Percentiles rank a stretch among this genome's conserved stretches.
phyloP scores from a whole-genome alignment of 2,329 filamentous ascomycete genomes.

The Thyridium curvatum region DNA sequence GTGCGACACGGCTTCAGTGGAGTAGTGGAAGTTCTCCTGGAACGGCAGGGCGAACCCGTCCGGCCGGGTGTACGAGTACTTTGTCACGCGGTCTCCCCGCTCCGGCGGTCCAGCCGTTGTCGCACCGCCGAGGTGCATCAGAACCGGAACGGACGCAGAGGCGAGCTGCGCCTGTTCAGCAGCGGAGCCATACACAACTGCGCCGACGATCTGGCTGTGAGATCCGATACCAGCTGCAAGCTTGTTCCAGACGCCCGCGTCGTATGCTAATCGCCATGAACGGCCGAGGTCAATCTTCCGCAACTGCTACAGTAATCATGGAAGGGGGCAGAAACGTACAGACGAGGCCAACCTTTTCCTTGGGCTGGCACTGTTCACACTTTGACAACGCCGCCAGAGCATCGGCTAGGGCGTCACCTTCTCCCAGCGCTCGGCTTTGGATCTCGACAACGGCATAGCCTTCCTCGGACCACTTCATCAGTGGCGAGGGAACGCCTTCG shows the following conservation, averaged over 20 bases:
- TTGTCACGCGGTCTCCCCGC: not conserved
- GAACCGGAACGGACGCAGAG: not conserved
- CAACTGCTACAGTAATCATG: slow-evolving; percentile 3
- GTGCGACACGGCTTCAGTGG: slow-evolving; percentile 52
- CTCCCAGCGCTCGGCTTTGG: slow-evolving; percentile 14
- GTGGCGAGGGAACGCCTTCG: slow-evolving; percentile 41
- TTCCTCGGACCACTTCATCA: slow-evolving; percentile 67
- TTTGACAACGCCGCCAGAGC: slow-evolving; percentile 14
- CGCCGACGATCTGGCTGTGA: slow-evolving; percentile 6
- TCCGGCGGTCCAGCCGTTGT: not conserved
- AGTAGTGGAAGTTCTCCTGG: slow-evolving; percentile 5
- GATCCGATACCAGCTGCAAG: slow-evolving; percentile 1
- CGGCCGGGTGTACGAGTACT: slow-evolving; percentile 4
- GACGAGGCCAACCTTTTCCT: slow-evolving; percentile 30
- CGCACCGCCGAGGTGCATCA: slow-evolving; percentile 3
- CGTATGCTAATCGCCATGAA: slow-evolving; percentile 6
- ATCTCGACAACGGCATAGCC: slow-evolving; percentile 58
- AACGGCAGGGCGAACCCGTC: slow-evolving; percentile 5
- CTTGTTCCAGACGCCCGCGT: slow-evolving; percentile 14
- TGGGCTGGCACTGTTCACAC: slow-evolving; percentile 18
- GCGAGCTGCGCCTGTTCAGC: not conserved
- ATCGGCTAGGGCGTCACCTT: slow-evolving; percentile 24
- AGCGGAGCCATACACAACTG: slow-evolving; percentile 10
- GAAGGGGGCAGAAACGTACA: slow-evolving; percentile 17
- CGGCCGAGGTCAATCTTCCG: not conserved